Base-by-base conservation (phyloP, 768 basidiomycete species). In the Kwoniella sp. region DNA sequence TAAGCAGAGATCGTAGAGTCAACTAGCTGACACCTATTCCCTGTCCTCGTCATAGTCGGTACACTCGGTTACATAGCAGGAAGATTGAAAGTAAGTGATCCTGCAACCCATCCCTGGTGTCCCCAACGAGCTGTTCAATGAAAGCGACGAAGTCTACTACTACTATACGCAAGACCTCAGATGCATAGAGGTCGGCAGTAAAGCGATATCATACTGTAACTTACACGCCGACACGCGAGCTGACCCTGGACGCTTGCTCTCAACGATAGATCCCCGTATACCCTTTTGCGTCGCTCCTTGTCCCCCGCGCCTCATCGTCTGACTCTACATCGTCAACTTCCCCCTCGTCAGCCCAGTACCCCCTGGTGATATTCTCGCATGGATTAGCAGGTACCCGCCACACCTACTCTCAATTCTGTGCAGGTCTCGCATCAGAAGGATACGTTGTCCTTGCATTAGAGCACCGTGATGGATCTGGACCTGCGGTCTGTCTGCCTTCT, bases 331-430 rank as follows among this genome's bases (percentile, higher is more conserved):
- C 22, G 48, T 64, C 21, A 55, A 40, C 22, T 62, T 63, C 29
- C 50, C 26, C 26, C 65, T 61, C 27, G 1, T 49, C 60, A 13
- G 8, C 29, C 4, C 55, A 56, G 36, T 73, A 68, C 49, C 89
- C 90, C 0, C 83, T 93, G 29, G 85, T 91, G 29, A 84, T 93
- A 44, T 92, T 92, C 80, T 90, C 88, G 10, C 91, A 92, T 81
- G 91, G 91, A 21, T 84, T 92, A 22, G 88, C 86, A 21, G 91
- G 90, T 3, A 86, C 84, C 47, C 82, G 87, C 22, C 89, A 86
- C 0, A 85, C 86, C 1, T 91, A 92, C 71, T 88, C 88, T 64
- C 88, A 90, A 76, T 77, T 89, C 62, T 92, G 90, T 73, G 82
- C 85, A 1, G 84, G 85, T 24, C 77, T 93, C 22, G 92, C 92